Percentiles rank a stretch among this genome's conserved stretches.
Evolutionary conservation across 2,329 filamentous ascomycete species (phyloP).

Genomic region (Colletotrichum brevisporum): DNA sequence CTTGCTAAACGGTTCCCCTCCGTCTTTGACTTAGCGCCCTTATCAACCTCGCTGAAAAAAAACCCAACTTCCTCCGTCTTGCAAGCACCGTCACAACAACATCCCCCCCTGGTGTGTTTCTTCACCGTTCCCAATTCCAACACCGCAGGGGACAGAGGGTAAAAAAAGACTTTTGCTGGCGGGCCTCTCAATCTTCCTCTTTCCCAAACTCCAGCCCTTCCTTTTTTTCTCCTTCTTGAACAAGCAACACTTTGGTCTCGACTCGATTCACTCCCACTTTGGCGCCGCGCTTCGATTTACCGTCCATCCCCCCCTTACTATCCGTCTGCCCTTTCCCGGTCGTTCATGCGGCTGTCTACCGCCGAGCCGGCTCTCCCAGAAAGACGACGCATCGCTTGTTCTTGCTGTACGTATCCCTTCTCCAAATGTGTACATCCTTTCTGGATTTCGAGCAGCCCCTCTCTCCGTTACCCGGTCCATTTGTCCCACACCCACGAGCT

Average conservation of each 20-base stretch:
- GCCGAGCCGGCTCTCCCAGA: constrained; percentile 21
- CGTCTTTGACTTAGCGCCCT: constrained; percentile 13
- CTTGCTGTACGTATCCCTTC: constrained; percentile 38
- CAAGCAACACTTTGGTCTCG: constrained; percentile 30
- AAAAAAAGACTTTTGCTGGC: constrained; percentile 37
- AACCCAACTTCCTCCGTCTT: neutral
- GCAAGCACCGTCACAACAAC: constrained; percentile 4
- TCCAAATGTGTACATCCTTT: constrained; percentile 33
- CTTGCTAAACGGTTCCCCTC: constrained; percentile 20
- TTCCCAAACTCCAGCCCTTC: constrained; percentile 16
- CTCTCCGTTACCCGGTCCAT: constrained; percentile 35
- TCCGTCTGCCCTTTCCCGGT: constrained; percentile 19
- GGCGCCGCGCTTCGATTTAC: neutral
- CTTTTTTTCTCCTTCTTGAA: constrained; percentile 16
- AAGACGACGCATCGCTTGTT: constrained; percentile 20
- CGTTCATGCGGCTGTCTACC: constrained; percentile 35
- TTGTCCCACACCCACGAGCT: constrained; percentile 42
- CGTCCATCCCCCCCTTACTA: neutral
- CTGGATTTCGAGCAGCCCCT: constrained; percentile 36
- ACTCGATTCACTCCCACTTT: constrained; percentile 1
- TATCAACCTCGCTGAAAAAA: neutral
- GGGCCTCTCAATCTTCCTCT: constrained; percentile 21
- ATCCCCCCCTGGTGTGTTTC: constrained; percentile 20
- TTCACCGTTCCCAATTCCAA: constrained; percentile 37
- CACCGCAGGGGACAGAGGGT: constrained; percentile 14